phyloP scores from a whole-genome alignment of 129 eudicot species.

The Saposhnikovia divaricata region DNA sequence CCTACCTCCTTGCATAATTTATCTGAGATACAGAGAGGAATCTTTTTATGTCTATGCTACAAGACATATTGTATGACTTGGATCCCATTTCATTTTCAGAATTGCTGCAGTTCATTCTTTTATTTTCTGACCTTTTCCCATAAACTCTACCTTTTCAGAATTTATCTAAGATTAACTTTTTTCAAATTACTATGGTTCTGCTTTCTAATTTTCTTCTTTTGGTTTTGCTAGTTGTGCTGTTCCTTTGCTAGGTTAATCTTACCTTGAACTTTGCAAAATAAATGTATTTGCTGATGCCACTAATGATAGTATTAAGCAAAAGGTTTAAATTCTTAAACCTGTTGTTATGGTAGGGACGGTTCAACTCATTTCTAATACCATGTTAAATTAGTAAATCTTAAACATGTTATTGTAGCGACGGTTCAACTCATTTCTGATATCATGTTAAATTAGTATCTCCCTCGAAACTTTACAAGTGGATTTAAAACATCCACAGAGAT shows the following conservation, averaged over 20 bases:
- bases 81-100: constrained; percentile 25
- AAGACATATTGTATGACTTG: constrained; percentile 41
- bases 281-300: neutral
- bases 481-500: neutral
- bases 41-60: constrained; percentile 40
- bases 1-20: constrained; percentile 9
- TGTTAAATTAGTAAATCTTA: neutral
- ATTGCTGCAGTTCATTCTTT: constrained; percentile 9
- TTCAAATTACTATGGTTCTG: neutral
- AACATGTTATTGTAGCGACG: neutral
- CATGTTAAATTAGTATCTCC: neutral
- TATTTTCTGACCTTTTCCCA: constrained; percentile 10
- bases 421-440: neutral
- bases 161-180: too few species aligned
- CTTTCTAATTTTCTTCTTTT: neutral
- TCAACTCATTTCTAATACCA: neutral
- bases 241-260: neutral
- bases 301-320: neutral
- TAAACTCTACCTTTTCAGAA: too few species aligned
- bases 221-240: neutral
- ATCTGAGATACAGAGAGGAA: constrained; percentile 21
- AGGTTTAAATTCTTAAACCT: neutral
- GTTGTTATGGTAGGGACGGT: neutral
- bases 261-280: neutral
- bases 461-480: neutral